Percentiles rank a stretch among this genome's conserved stretches.
Evolutionary conservation across 2,329 filamentous ascomycete species (phyloP).

Genomic region (Alternaria ethzedia): DNA sequence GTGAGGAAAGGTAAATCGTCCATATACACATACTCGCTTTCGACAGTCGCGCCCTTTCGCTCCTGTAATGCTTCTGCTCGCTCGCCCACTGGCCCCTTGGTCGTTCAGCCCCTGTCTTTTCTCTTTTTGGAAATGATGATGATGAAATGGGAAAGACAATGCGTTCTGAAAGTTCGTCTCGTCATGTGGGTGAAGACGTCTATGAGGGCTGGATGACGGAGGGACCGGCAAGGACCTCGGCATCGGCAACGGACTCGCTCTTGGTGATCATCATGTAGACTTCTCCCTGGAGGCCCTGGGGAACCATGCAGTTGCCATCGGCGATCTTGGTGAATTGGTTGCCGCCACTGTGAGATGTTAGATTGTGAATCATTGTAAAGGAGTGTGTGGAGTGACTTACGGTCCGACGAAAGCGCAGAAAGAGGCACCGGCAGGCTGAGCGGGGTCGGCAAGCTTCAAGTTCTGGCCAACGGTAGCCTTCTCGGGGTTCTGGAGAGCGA

Average conservation of each 20-base stretch:
- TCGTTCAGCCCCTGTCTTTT: slow-evolving; percentile 3
- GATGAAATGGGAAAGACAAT: slow-evolving; percentile 13
- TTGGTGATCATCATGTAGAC: slow-evolving; percentile 72
- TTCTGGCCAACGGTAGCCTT: slow-evolving; percentile 49
- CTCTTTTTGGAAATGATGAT: not conserved
- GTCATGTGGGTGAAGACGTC: slow-evolving; percentile 11
- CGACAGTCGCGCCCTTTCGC: slow-evolving; percentile 5
- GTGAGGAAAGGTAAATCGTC: slow-evolving; percentile 37
- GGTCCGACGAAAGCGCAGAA: slow-evolving; percentile 74
- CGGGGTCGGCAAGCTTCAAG: slow-evolving; percentile 47
- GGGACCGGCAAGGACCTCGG: slow-evolving; percentile 66
- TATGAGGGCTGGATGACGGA: slow-evolving; percentile 50
- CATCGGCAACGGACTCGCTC: slow-evolving; percentile 41
- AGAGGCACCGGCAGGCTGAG: slow-evolving; percentile 53
- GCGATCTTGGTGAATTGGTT: slow-evolving; percentile 63
- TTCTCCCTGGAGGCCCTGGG: slow-evolving; percentile 67
- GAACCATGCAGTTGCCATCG: slow-evolving; percentile 64
- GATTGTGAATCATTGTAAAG: not conserved
- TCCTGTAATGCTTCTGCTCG: slow-evolving; percentile 10
- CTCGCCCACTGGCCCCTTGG: not conserved
- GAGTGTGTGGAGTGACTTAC: slow-evolving; percentile 43
- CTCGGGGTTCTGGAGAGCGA: slow-evolving; percentile 60
- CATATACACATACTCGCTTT: slow-evolving; percentile 29
- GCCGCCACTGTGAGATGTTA: slow-evolving; percentile 41
- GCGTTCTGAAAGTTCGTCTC: not conserved